These are phyloP conservation scores for Solanum bulbocastanum DNA, from an alignment of 257 asterid genomes.

Conservation along the genomic window DNA sequence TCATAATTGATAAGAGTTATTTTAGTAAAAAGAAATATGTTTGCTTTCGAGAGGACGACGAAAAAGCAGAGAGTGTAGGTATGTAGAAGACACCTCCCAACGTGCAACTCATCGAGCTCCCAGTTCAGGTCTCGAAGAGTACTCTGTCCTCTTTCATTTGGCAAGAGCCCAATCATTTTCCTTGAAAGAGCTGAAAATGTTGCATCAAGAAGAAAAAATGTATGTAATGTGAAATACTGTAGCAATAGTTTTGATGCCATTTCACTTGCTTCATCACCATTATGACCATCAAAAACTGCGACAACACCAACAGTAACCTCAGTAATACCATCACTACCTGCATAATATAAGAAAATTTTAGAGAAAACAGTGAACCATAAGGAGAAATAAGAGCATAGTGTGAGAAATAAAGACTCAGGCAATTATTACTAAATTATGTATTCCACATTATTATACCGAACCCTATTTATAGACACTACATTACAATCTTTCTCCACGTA, in stretches of 20 bases:
- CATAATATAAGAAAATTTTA: not conserved
- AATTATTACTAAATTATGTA: not conserved
- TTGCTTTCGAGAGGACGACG: not conserved
- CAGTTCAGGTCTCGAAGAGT: slow-evolving; percentile 31
- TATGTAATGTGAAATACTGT: slow-evolving; percentile 79
- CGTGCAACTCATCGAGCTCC: slow-evolving; percentile 32
- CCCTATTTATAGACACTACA: not conserved
- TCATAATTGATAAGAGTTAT: not conserved
- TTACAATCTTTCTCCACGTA: not conserved
- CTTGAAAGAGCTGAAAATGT: slow-evolving; percentile 59
- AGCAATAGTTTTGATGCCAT: slow-evolving; percentile 69
- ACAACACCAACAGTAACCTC: slow-evolving; percentile 72
- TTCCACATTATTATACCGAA: not conserved
- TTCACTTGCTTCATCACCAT: slow-evolving; percentile 94
- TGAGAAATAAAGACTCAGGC: not conserved
- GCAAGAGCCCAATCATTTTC: slow-evolving; percentile 43
- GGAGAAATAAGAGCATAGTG: not conserved
- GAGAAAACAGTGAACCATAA: not conserved
- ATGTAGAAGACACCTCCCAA: slow-evolving; percentile 50
- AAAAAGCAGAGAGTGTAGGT: not conserved
- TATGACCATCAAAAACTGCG: slow-evolving; percentile 97
- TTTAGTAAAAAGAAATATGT: not conserved
- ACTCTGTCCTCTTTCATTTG: slow-evolving; percentile 27
- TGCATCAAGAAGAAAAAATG: slow-evolving; percentile 79
- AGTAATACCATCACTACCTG: slow-evolving; percentile 57